Evolutionary conservation across 495 filamentous ascomycete genomes (phyloP), one percentile per base, ranked within the genome.

Genomic region (Xylaria venustula): DNA sequence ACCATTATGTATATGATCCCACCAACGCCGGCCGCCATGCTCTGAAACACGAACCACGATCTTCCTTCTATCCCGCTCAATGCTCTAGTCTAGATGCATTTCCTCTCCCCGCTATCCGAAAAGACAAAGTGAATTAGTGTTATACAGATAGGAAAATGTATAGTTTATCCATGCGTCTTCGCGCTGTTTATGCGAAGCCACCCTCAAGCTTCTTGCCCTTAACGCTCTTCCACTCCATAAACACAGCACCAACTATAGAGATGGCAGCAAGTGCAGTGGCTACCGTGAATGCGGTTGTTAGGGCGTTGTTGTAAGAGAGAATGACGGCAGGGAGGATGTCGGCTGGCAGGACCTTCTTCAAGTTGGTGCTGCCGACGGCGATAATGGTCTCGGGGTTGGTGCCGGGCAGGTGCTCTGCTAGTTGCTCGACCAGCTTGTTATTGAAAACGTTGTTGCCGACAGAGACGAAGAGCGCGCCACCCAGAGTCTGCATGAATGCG

Each of bases 171-270:
- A 15, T 5, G 14, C 37, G 15, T 4, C 20, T 17, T 17, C n/a
- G n/a, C n/a, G n/a, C 11, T 4, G 23, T 26, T 71, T 71, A 85
- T n/a, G 79, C 85, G 46, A 80, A 74, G 9, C 73, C 77, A 66
- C 81, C 75, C 69, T 90, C 88, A 54, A 91, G 78, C 60, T 89
- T 89, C 84, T 90, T 92, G 2, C 89, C 91, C 79, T 93, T 93
- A 19, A 97, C 90, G 41, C 83, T 88, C 65, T 82, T 84, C 92
- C 91, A 96, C 73, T 94, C 85, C 8, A 92, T 77, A 5, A 80
- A 75, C 2, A 81, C 64, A 2, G 81, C 77, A 1, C 85, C 90
- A 48, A 93, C 19, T 4, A 91, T 75, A 3, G 84, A 82, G 0
- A 89, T 46, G 8, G 78, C 80, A 8, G 81, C 78, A 75, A 90